phyloP scores from a whole-genome alignment of 2,329 filamentous ascomycete genomes.

The Arthrobotrys conoides region DNA sequence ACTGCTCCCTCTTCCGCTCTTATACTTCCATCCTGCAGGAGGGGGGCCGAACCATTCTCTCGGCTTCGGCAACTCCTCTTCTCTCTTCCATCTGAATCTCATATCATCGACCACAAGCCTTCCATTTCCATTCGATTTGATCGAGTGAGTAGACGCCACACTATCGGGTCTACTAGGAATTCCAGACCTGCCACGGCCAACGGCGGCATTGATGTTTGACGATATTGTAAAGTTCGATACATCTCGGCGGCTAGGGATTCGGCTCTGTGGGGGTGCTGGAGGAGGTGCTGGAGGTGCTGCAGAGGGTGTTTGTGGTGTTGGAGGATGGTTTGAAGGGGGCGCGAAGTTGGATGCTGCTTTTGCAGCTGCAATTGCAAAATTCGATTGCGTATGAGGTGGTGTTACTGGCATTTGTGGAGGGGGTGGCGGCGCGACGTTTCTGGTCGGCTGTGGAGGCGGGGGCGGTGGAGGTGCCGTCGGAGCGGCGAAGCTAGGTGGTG shows the following conservation, averaged over 20 bases:
- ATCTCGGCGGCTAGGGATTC: conserved; percentile 65
- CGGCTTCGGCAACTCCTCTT: conserved; percentile 85
- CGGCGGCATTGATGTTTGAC: conserved; percentile 62
- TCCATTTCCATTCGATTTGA: conserved; percentile 63
- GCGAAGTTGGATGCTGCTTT: conserved; percentile 67
- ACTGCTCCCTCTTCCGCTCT: conserved; percentile 92
- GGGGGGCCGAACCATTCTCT: conserved; percentile 77
- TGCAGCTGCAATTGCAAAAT: conserved; percentile 65
- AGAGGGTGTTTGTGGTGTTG: conserved; percentile 59
- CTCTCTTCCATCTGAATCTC: conserved; percentile 89
- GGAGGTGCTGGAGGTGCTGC: conserved; percentile 65
- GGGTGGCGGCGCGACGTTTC: conserved; percentile 67
- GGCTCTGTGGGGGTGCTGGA: conserved; percentile 66
- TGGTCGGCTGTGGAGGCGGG: conserved; percentile 69
- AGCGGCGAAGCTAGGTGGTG: conserved; percentile 66
- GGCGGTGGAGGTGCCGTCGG: conserved; percentile 66
- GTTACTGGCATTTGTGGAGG: conserved; percentile 65
- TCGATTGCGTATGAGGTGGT: conserved; percentile 63
- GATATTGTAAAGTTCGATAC: conserved; percentile 66
- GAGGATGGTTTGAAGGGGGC: conserved; percentile 60
- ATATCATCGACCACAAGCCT: conserved; percentile 79
- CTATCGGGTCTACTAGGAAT: conserved; percentile 53
- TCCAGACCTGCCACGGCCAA: conserved; percentile 42
- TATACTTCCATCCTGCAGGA: conserved; percentile 79
- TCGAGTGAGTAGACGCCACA: conserved; percentile 37